Conservation (phyloP, 2,329 filamentous ascomycete genomes). For the Gliomastix tumulicola region DNA sequence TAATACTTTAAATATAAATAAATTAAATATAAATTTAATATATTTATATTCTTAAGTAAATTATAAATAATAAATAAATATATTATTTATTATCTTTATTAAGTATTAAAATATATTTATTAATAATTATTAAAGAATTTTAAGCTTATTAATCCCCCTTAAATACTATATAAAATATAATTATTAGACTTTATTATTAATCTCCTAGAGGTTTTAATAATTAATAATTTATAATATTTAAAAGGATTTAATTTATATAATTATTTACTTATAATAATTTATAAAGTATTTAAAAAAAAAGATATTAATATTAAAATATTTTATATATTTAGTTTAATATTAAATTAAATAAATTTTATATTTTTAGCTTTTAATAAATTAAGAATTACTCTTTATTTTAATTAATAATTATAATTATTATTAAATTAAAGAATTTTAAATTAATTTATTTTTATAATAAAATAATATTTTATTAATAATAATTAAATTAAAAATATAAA, state of each 20-base stretch:
- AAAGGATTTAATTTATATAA: neutral
- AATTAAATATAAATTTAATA: too few relatives aligned
- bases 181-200: too few relatives aligned
- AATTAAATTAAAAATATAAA: neutral
- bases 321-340: too few relatives aligned
- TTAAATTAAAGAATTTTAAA: neutral
- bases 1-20: too few relatives aligned
- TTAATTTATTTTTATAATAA: neutral
- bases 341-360: neutral
- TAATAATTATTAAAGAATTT: neutral
- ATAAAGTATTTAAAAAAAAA: too few relatives aligned
- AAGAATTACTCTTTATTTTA: too few relatives aligned
- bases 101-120: neutral
- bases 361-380: neutral
- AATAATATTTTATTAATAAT: neutral
- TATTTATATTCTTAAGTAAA: neutral
- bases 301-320: too few relatives aligned
- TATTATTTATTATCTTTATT: neutral
- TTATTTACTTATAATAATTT: neutral
- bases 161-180: too few relatives aligned
- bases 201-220: too few relatives aligned
- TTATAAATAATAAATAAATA: neutral
- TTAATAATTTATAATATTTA: neutral
- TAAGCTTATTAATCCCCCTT: too few relatives aligned
- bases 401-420: neutral